Evolutionary conservation across 345 rosid species (phyloP).

Genomic region (Trapa incisa): DNA sequence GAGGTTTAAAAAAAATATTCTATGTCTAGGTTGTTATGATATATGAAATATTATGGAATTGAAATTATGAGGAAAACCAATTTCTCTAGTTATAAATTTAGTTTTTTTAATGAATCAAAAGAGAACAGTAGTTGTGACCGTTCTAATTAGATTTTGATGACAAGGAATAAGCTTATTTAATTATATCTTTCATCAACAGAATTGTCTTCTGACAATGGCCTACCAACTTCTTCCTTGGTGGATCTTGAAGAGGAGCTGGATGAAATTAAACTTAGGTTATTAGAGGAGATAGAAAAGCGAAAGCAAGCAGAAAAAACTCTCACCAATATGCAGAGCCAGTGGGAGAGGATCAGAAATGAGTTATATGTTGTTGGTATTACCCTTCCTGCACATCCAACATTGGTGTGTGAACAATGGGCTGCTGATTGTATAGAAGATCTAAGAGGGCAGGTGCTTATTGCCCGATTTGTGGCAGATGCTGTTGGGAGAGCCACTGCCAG

Average conservation of each 20-base stretch:
- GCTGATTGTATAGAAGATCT: slow-evolving; percentile 40
- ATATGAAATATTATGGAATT: neutral
- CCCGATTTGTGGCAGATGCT: slow-evolving; percentile 52
- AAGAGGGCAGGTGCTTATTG: slow-evolving; percentile 33
- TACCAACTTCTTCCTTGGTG: slow-evolving; percentile 18
- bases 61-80: neutral
- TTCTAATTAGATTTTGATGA: neutral
- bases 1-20: no score
- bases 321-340: slow-evolving; percentile 30
- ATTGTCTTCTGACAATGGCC: slow-evolving; percentile 46
- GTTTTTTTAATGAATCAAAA: no score
- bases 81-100: neutral
- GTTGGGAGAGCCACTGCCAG: slow-evolving; percentile 48
- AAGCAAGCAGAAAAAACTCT: slow-evolving; percentile 57
- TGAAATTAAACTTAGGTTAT: slow-evolving; percentile 38
- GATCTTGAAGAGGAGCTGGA: slow-evolving; percentile 39
- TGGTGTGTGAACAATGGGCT: slow-evolving; percentile 23
- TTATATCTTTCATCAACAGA: slow-evolving; percentile 25
- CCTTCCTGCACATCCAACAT: slow-evolving; percentile 35
- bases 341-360: slow-evolving; percentile 58
- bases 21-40: neutral
- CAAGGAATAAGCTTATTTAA: neutral
- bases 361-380: slow-evolving; percentile 38
- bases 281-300: slow-evolving; percentile 57
- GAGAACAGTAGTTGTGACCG: neutral